A percentile compares a stretch with the other conserved stretches of the same genome.
These are phyloP conservation scores for Rhynchospora pubera DNA, from an alignment of 176 grass and related monocot species.

Conservation along the genomic window DNA sequence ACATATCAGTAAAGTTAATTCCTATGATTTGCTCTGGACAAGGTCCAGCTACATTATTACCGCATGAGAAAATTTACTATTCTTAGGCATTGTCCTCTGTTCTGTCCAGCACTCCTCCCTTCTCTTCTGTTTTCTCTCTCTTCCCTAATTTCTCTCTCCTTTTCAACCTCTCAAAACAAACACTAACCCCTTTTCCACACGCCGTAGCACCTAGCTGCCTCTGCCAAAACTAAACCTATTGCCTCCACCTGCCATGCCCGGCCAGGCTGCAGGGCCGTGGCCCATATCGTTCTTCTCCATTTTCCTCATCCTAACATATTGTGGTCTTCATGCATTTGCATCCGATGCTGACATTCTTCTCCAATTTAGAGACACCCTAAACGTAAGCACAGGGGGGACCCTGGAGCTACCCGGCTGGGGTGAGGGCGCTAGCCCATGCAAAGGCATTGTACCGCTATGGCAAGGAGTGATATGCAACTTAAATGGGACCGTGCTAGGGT, in stretches of 20 bases:
- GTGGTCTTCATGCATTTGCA: not conserved
- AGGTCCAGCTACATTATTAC: not conserved
- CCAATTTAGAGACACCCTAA: constrained; percentile 31
- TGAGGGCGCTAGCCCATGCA: constrained; percentile 3
- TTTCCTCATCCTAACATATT: constrained; percentile 17
- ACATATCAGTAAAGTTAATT: not conserved
- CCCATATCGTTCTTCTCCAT: constrained; percentile 20
- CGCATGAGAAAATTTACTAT: constrained; percentile 31
- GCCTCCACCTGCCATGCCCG: constrained; percentile 44
- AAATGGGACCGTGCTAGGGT: constrained; percentile 26
- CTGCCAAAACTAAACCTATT: not conserved
- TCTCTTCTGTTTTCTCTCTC: constrained; percentile 17
- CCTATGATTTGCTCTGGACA: not conserved
- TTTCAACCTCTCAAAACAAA: constrained; percentile 15
- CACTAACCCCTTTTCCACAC: constrained; percentile 18
- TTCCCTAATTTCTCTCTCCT: constrained; percentile 18
- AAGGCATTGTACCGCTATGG: not conserved
- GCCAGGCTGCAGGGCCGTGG: constrained; percentile 21
- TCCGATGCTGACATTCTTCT: constrained; percentile 29
- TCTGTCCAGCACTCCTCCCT: constrained; percentile 18
- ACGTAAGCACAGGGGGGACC: not conserved
- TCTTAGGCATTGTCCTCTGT: constrained; percentile 38
- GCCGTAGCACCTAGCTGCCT: constrained; percentile 2
- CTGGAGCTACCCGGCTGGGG: constrained; percentile 27
- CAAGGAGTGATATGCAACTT: constrained; percentile 17